Evolutionary conservation across 345 rosid species (phyloP), one percentile per base, ranked within the genome.

Genomic region (Camelina neglecta): DNA sequence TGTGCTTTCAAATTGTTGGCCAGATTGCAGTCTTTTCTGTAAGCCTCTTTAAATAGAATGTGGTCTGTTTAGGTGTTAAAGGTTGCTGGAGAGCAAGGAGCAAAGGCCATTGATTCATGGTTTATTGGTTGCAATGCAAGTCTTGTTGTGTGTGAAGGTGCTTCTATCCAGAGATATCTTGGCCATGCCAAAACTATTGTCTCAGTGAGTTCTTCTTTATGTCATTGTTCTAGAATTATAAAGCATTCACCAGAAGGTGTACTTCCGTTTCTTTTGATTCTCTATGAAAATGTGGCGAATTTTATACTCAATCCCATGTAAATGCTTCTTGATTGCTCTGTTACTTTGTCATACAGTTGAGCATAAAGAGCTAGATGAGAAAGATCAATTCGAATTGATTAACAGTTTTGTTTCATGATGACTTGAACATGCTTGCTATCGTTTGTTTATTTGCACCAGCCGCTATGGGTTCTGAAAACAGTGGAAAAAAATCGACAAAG

Each of bases 381-480:
- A 36, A 67, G 8, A 11, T 54, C 26, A 72, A 12, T 61, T 11
- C 31, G 18, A 51, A 1, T 5, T 42, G 58, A 65, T 55, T 21
- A 44, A 55, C 24, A 41, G 11, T 8, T 29, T 64, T 31, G 8
- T 51, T 55, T 65, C 10, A 3, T 65, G 36, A 33, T 74, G 8
- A 23, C 42, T 44, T 39, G 31, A 53, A 51, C 15, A 15, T 73
- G 68, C 57, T 75, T 63, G 71, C 47, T 62, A 54, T 78, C 44
- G 47, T 21, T 45, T 55, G 74, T 54, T 49, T 60, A 48, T 79
- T 33, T 82, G 58, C 75, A 61, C 82, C 85, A 94, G 96, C 96
- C 97, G 24, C 76, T 78, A 8, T 94, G 97, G 98, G 85, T 94
- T 75, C 83, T 94, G 63, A 94, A 92, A 86, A 84, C 97, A 60